Evolutionary conservation across 768 basidiomycete genomes (phyloP), one percentile per base, ranked within the genome.

Genomic region (Lepiota subincarnata): DNA sequence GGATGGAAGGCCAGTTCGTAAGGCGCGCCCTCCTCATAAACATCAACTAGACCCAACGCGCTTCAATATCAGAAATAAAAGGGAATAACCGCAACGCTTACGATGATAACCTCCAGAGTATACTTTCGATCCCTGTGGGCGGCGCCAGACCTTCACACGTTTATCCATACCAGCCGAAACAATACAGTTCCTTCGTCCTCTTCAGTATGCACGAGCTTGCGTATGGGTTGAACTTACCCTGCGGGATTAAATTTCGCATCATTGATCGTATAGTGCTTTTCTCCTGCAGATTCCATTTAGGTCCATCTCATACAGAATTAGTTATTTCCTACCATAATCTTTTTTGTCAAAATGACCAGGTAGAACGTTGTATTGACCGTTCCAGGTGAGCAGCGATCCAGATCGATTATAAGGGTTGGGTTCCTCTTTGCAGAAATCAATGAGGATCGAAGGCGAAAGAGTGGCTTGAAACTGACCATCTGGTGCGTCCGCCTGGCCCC

Each of bases 161-260:
- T 49, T 36, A 39, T 58, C 57, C 39, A 46, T 47, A 1, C 44
- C 58, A 57, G 46, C 41, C 53, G 18, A 62, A 51, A 56, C n/a
- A 37, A 54, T 36, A 16, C 45, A 40, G 24, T 26, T 34, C 37
- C 40, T 42, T 53, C 28, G 6, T 16, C 28, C 8, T 14, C 35
- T 26, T 40, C n/a, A 49, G 10, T 52, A 42, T 8, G n/a, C 24
- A 14, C 8, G n/a, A 50, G 22, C 37, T n/a, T 12, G 16, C 28
- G 7, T 1, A 19, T 3, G 20, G 1, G 36, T 31, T 13, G 7
- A 20, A 42, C 69, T 53, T 61, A 79, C 81, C 74, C 70, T 54
- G 53, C 59, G 1, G 82, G 80, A 60, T 81, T 75, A 53, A 83
- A 80, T 18, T 76, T 76, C 36, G 83, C 69, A 53, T 84, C 81